Evolutionary conservation across 2,329 filamentous ascomycete genomes (phyloP), one percentile per base, ranked within the genome.

Genomic region (Trichoderma cornu-damae): DNA sequence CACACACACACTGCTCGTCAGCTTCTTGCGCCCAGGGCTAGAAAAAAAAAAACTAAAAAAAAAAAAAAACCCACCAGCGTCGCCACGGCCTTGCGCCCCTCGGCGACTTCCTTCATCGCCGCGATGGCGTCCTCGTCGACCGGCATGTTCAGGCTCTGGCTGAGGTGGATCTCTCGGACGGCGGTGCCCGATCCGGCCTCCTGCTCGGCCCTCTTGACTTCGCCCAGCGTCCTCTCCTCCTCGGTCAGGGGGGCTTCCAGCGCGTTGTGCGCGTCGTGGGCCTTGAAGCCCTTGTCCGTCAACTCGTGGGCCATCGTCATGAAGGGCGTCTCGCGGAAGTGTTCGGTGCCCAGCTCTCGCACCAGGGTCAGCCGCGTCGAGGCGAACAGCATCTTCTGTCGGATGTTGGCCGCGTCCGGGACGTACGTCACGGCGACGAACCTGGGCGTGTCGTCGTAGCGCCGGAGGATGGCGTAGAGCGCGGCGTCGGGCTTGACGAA

Each of bases 321-420:
- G 68, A 92, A 90, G 40, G 93, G 77, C 22, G 83, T 87, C 69
- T 92, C 87, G 51, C 86, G 77, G 72, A 94, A 93, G 66, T 90
- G 80, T 70, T 94, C 89, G 54, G 84, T 82, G 44, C 90, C 89
- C 8, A 94, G 78, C 72, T 93, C 88, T 40, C 89, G 82, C 49
- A 87, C 81, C 1, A 94, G 79, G 0, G 88, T 89, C 64, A 92
- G 77, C 8, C 88, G 82, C 26, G 89, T 92, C 22, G 85, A 83
- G 5, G 89, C 89, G 70, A 93, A 92, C 20, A 94, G 81, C 86
- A 90, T 94, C 78, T 94, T 94, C 70, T 90, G 87, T 37, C 89
- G 85, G 57, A 94, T 89, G 26, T 86, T 87, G 37, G 89, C 89
- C 1, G 82, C 69, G 71, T 93, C 88, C 24, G 89, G 90, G 5